Base-by-base conservation (phyloP, 371 early-diverging fungal genomes). In the Mucor indicus region DNA sequence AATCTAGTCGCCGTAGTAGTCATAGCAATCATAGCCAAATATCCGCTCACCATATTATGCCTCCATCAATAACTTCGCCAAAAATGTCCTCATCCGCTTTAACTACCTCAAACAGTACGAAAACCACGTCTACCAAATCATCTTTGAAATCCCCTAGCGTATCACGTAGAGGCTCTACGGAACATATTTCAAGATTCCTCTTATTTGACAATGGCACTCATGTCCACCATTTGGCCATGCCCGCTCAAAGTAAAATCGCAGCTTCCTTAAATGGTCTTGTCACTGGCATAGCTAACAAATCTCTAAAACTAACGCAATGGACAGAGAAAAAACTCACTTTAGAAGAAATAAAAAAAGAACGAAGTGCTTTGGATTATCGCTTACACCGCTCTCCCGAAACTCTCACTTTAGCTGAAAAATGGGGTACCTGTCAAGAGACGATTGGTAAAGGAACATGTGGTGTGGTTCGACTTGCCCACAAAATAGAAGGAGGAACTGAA, bases 401-500 rank as follows among this genome's bases (percentile, higher is more conserved):
- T 33, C n/a, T 15, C 3, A 62, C 60, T 1, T 33, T 79, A 23
- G 51, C 57, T 1, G 54, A 66, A 36, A 79, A 75, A 47, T 79
- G 69, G 61, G 79, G 79, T n/a, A 60, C 59, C 11, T 65, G 69
- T 21, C 72, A 72, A n/a, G 72, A 76, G 49, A 58, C 74, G 10
- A 68, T 79, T 33, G 79, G 79, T 8, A 68, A 67, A 38, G 79
- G 79, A 21, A 65, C 76, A 1, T 76, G 70, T 37, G 79, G 79
- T 25, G 59, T 76, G 13, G 79, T 79, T 4, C 57, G 72, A 22
- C 53, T 76, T 37, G 67, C 64, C 30, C 75, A 74, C 39, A 72
- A 68, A 42, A 38, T 53, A 25, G 71, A 69, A 32, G 54, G 50
- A 41, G 36, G 48, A 16, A 61, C 53, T 35, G 69, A 73, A 44